Evolutionary conservation across 257 asterid genomes (phyloP).

Genomic region (Lantana camara): DNA sequence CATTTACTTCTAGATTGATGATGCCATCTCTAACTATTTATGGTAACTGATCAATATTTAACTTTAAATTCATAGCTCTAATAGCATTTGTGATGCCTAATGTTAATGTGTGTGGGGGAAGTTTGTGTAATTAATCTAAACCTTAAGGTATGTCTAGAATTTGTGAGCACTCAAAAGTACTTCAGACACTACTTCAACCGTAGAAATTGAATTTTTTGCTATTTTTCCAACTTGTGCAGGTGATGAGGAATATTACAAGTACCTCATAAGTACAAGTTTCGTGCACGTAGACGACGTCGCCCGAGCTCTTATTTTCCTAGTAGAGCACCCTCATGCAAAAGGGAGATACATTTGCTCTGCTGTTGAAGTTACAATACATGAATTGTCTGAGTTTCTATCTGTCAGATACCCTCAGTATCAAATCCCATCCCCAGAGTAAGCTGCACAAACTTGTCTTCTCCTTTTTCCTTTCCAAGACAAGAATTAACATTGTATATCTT

Average conservation of each 20-base stretch:
- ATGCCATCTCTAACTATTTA: too few species aligned
- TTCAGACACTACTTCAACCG: not conserved
- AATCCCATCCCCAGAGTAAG: constrained; percentile 43
- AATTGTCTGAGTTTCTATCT: constrained; percentile 37
- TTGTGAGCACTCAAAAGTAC: not conserved
- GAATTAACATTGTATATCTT: not conserved
- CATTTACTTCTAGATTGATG: too few species aligned
- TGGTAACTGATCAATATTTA: too few species aligned
- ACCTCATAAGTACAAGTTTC: constrained; percentile 1
- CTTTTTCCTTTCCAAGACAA: not conserved
- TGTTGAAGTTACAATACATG: constrained; percentile 30
- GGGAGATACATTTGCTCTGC: constrained; percentile 57
- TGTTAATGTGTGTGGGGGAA: too few species aligned
- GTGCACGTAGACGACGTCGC: constrained; percentile 52
- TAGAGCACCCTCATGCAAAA: constrained; percentile 39
- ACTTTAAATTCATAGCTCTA: too few species aligned
- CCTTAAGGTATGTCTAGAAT: not conserved
- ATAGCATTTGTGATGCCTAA: too few species aligned
- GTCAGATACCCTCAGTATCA: constrained; percentile 44
- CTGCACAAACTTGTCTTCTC: not conserved
- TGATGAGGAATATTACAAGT: constrained; percentile 20
- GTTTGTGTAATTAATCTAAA: not conserved
- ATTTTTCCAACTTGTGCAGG: too few species aligned
- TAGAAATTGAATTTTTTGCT: not conserved
- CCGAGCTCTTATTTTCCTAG: constrained; percentile 45